A percentile compares a stretch with the other conserved stretches of the same genome.
These are phyloP conservation scores for Penicillium angulare DNA, from an alignment of 495 filamentous ascomycete species.

Conservation along the genomic window DNA sequence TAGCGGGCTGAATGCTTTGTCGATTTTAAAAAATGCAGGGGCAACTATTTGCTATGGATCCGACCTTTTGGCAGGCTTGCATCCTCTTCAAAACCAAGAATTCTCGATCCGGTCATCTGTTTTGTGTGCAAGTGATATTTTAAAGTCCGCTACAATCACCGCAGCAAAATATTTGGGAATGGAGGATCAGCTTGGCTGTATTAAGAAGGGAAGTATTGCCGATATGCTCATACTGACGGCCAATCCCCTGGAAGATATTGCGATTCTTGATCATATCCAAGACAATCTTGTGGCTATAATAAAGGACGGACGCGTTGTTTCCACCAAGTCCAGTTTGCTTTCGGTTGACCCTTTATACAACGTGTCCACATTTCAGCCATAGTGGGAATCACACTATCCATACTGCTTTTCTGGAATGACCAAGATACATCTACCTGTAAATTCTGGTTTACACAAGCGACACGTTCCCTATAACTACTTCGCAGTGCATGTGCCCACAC, in stretches of 20 bases:
- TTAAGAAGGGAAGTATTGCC: constrained; percentile 36
- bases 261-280: constrained; percentile 41
- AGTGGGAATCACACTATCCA: too few species aligned
- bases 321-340: constrained; percentile 4
- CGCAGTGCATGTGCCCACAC: too few species aligned
- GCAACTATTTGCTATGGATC: constrained; percentile 52
- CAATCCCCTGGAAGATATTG: constrained; percentile 49
- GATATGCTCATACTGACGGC: constrained; percentile 37
- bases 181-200: constrained; percentile 37
- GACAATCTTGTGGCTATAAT: constrained; percentile 42
- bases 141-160: constrained; percentile 50
- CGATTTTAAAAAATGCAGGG: constrained; percentile 39
- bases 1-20: constrained; percentile 37
- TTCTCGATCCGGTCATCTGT: constrained; percentile 42
- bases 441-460: too few species aligned
- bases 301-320: constrained; percentile 45
- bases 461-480: too few species aligned
- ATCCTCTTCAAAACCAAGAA: constrained; percentile 42
- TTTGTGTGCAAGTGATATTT: constrained; percentile 36
- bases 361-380: too few species aligned
- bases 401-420: too few species aligned
- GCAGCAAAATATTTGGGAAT: constrained; percentile 39
- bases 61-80: constrained; percentile 46
- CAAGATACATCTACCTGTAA: too few species aligned
- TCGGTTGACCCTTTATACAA: constrained; percentile 11